A percentile compares a stretch with the other conserved stretches of the same genome.
Evolutionary conservation across 495 filamentous ascomycete species (phyloP).

Genomic region (Podospora sp.): DNA sequence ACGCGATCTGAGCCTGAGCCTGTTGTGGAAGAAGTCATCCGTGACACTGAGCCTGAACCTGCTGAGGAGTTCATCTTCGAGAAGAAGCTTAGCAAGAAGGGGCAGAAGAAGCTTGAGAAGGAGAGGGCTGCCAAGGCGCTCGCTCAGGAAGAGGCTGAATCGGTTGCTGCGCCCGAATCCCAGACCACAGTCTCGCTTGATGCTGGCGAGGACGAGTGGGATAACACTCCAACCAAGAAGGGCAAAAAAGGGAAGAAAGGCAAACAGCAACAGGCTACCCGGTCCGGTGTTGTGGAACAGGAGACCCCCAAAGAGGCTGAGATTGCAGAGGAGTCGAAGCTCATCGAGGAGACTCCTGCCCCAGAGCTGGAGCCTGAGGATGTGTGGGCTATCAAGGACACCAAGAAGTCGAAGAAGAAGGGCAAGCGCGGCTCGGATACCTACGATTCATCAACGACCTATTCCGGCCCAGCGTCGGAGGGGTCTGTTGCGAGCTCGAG

Average conservation of each 20-base stretch:
- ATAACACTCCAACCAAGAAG: slow-evolving; percentile 29
- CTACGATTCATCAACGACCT: slow-evolving; percentile 32
- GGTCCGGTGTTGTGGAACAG: not conserved
- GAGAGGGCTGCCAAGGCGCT: slow-evolving; percentile 8
- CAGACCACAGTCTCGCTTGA: slow-evolving; percentile 4
- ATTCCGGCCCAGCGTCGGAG: slow-evolving; percentile 34
- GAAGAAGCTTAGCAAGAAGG: slow-evolving; percentile 24
- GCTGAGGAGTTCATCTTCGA: slow-evolving; percentile 27
- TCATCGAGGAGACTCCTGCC: not conserved
- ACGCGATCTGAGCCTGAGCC: slow-evolving; percentile 9
- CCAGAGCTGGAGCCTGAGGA: slow-evolving; percentile 18
- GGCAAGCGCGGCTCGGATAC: slow-evolving; percentile 33
- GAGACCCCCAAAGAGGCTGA: not conserved
- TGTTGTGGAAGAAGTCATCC: not conserved
- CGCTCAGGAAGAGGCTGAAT: slow-evolving; percentile 20
- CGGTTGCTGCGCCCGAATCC: slow-evolving; percentile 1
- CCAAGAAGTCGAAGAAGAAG: slow-evolving; percentile 34
- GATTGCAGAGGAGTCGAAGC: not conserved
- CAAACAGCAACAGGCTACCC: slow-evolving; percentile 25
- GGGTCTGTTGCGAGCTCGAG: slow-evolving; percentile 29
- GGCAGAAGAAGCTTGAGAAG: slow-evolving; percentile 30
- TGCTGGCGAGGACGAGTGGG: slow-evolving; percentile 24
- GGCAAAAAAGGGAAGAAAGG: slow-evolving; percentile 36
- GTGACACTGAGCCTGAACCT: slow-evolving; percentile 10
- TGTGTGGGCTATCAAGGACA: slow-evolving; percentile 25